Evolutionary conservation across 2,329 filamentous ascomycete species (phyloP), one percentile per base, ranked within the genome.

Genomic region (Phoma sp.): DNA sequence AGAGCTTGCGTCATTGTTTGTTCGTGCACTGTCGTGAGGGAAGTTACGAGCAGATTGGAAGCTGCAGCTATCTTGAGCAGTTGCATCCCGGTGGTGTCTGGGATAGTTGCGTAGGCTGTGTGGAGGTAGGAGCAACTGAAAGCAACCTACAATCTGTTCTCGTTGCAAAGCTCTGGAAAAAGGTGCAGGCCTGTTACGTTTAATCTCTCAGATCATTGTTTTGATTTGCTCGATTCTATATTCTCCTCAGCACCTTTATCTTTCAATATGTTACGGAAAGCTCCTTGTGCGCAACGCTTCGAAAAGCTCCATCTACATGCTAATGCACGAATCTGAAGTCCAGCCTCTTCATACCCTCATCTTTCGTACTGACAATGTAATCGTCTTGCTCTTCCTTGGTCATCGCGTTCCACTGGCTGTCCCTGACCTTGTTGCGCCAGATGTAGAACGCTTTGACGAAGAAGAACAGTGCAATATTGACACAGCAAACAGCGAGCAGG

Each of bases 401-500:
- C 65, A 73, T 60, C 9, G 63, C 60, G 43, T 65, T 67, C 69
- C 69, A 73, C 44, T 63, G 45, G 51, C 33, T 53, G 17, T 73
- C 69, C 15, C 65, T 60, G 1, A 61, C 49, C 38, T 67, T 80
- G 45, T 80, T 81, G 2, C 74, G 69, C 73, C 69, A 74, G 12
- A 77, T 65, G 45, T 81, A 78, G 46, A 73, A 78, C 0, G 67
- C 57, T 59, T 80, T 80, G 21, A 74, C 67, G 1, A 73, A 54
- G 13, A 71, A 53, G 55, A 74, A 76, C 15, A 74, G 43, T 8
- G 70, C 56, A 24, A 77, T 73, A 19, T 71, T 73, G 9, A 63
- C 55, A 6, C 63, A 58, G 40, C 67, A 71, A 31, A 77, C 70
- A 22, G 54, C 68, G 4, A 76, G 57, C 15, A 78, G 54, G 46